A percentile compares a stretch with the other conserved stretches of the same genome.
These are phyloP conservation scores for Eucalyptus erythrocorys DNA, from an alignment of 345 rosid genomes.

Conservation along the genomic window DNA sequence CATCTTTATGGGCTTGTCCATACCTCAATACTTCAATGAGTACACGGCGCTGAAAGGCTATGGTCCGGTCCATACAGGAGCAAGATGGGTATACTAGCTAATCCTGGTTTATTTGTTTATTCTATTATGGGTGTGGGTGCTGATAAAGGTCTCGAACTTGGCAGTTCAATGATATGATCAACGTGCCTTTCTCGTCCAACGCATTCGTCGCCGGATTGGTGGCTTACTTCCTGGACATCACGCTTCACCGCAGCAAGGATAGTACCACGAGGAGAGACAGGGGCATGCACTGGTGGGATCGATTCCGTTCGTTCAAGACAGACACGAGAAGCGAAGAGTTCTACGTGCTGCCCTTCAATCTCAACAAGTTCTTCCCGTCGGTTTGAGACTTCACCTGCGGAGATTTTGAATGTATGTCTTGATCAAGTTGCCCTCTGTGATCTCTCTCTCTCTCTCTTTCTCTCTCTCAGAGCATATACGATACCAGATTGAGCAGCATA, in stretches of 20 bases:
- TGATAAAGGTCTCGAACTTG: neutral
- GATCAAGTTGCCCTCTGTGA: neutral
- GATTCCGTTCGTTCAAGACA: conserved; percentile 67
- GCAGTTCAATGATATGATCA: conserved; percentile 97
- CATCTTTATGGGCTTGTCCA: conserved; percentile 70
- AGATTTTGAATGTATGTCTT: neutral
- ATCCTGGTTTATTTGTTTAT: neutral
- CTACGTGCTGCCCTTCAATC: conserved; percentile 84
- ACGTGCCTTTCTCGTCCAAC: conserved; percentile 84
- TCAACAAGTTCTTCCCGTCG: conserved; percentile 93
- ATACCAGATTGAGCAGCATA: neutral
- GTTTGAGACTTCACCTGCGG: conserved; percentile 23
- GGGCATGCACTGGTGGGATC: conserved; percentile 91
- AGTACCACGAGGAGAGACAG: conserved; percentile 53
- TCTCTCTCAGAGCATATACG: neutral
- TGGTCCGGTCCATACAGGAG: conserved; percentile 51
- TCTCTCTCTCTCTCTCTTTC: neutral
- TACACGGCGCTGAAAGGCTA: conserved; percentile 36
- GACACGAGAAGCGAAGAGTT: conserved; percentile 96
- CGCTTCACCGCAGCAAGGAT: conserved; percentile 50
- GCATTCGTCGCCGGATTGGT: conserved; percentile 74
- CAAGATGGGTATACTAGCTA: conserved; percentile 46
- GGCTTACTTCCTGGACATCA: conserved; percentile 61
- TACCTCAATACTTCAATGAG: conserved; percentile 86
- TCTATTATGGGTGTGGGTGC: neutral